Base-by-base conservation (phyloP, 768 basidiomycete genomes). In the Ramaria sp. region DNA sequence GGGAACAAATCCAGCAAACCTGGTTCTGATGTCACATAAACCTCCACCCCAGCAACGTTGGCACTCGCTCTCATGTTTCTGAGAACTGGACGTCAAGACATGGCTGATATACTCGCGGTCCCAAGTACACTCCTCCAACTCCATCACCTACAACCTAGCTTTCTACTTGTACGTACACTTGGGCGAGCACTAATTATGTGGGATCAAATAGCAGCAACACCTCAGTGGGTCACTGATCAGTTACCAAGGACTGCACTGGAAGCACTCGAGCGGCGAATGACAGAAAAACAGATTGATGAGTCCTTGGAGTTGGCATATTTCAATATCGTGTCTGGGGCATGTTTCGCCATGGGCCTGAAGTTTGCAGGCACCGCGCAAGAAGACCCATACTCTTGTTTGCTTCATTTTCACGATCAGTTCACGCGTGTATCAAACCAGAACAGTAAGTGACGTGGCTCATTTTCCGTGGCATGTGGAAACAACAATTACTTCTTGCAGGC, bases 21-120 rank as follows among this genome's bases (percentile, higher is more conserved):
- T 3, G 69, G 76, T 0, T 89, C 92, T 69, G 92, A 97, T 69
- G 76, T 89, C 65, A 92, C 88, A 62, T 75, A 96, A 51, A 96
- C 95, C 0, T 91, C 91, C 0, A 88, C 95, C 0, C 89, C 92
- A 3, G 93, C 95, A 1, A 83, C 91, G 2, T 80, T 95, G 19
- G 93, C 91, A 0, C 70, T 99, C 15, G 93, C 88, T 1, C 69
- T 99, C 22, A 96, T 96, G 91, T 98, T 91, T 68, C 74, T 99
- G 50, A 81, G 83, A 59, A 93, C 91, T 0, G 82, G 83, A 43
- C 79, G 91, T 33, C 75, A 78, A 60, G 95, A 97, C 60, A 80
- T 98, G 7, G 91, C 92, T 0, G 88, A 90, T 57, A 82, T 91
- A 39, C 72, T 98, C 20, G 78, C 80, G 9, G 81, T 97, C 27